Conservation (phyloP, 352 stramenopile species). For the Globisporangium camurandrum region DNA sequence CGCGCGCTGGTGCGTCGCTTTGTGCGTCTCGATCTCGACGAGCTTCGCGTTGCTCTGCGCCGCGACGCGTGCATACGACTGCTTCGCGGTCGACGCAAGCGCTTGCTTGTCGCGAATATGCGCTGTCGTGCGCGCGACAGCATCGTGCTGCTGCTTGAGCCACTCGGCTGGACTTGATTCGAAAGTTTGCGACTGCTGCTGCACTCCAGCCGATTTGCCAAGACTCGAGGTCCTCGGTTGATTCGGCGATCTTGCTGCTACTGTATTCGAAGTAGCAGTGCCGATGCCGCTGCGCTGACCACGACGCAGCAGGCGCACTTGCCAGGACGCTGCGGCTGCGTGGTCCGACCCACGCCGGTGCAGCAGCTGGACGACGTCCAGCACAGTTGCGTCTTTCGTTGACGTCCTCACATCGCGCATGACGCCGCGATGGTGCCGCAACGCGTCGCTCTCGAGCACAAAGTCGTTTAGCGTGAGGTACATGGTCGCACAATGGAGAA, state of each 20-base stretch:
- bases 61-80: conserved; percentile 38
- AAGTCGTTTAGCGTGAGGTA: conserved; percentile 32
- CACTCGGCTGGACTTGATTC: conserved; percentile 27
- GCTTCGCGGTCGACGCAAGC: conserved; percentile 27
- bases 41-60: conserved; percentile 42
- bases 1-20: conserved; percentile 26
- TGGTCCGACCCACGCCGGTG: neutral
- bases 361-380: neutral
- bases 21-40: conserved; percentile 40
- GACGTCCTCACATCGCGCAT: conserved; percentile 5
- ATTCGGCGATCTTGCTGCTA: no score
- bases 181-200: conserved; percentile 7
- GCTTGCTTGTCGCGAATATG: conserved; percentile 17
- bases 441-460: conserved; percentile 22
- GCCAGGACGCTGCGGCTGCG: conserved; percentile 19
- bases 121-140: conserved; percentile 18
- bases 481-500: conserved; percentile 33
- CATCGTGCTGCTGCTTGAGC: conserved; percentile 29
- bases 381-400: neutral
- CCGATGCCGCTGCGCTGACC: neutral
- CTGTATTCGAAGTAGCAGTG: no score
- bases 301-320: conserved; percentile 46
- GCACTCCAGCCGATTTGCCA: neutral
- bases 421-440: conserved; percentile 18
- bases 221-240: neutral